Conservation (phyloP, 345 rosid genomes). For the Linum tenue region DNA sequence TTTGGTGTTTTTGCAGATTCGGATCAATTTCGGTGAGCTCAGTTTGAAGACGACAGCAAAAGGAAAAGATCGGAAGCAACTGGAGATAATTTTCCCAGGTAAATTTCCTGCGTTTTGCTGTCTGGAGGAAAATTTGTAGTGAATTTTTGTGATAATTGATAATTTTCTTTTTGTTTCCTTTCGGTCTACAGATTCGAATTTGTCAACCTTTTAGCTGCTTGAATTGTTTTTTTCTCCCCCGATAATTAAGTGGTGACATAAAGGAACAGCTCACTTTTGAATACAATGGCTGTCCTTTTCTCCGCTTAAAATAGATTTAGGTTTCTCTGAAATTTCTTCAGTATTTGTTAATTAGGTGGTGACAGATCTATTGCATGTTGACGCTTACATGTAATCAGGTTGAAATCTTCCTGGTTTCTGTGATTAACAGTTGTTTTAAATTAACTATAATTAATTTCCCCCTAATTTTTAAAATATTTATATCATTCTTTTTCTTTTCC, state of each 20-base stretch:
- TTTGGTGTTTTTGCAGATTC: too few relatives aligned
- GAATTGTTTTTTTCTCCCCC: not conserved
- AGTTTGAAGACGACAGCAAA: too few relatives aligned
- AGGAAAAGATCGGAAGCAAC: too few relatives aligned
- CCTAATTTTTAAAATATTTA: too few relatives aligned
- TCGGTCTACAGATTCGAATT: not conserved
- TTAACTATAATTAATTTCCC: not conserved
- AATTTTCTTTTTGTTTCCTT: not conserved
- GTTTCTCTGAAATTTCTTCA: conserved; percentile 15
- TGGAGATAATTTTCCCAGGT: too few relatives aligned
- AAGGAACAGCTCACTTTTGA: conserved; percentile 29
- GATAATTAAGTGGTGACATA: not conserved
- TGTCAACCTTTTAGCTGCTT: not conserved
- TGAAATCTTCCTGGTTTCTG: not conserved
- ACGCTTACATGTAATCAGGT: conserved; percentile 2
- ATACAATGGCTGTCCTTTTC: conserved; percentile 34
- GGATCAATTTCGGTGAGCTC: too few relatives aligned
- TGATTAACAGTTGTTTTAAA: not conserved
- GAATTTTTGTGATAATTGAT: not conserved
- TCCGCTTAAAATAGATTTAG: conserved; percentile 13
- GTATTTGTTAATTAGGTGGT: conserved; percentile 33
- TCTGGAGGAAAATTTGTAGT: not conserved
- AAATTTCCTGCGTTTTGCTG: too few relatives aligned
- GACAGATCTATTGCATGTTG: conserved; percentile 24
- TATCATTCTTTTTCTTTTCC: too few relatives aligned